A percentile compares a stretch with the other conserved stretches of the same genome.
phyloP scores from a whole-genome alignment of 331 rosid genomes.

The Malus hybrid region DNA sequence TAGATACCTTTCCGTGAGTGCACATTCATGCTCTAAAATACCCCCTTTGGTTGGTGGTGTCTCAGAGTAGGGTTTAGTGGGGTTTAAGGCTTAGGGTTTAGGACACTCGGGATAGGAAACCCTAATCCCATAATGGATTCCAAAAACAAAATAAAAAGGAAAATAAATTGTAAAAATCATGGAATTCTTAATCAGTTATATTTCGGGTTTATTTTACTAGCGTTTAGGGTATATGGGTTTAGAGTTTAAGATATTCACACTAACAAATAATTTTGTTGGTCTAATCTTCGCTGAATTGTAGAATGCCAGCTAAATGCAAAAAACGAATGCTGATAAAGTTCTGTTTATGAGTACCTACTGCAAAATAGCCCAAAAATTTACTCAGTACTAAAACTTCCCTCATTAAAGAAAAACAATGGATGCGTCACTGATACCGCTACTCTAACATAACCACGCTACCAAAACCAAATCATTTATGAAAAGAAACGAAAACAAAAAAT shows the following conservation, averaged over 20 bases:
- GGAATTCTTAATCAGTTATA: not conserved
- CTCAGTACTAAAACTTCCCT: not conserved
- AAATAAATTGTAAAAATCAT: not conserved
- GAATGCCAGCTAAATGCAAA: not conserved
- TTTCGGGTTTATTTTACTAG: not conserved
- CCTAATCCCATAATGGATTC: not conserved
- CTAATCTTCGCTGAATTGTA: not conserved
- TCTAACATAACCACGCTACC: not conserved
- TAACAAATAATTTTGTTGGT: not conserved
- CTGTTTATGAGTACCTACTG: not conserved
- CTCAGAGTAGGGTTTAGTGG: not conserved
- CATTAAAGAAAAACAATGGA: not conserved
- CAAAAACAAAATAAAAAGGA: not conserved
- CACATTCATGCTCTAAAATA: not conserved
- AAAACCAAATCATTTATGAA: not conserved
- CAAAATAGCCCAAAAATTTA: not conserved
- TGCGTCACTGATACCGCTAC: not conserved
- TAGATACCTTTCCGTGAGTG: not conserved
- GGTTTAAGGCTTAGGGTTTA: not conserved
- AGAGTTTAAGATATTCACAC: not conserved
- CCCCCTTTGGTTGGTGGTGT: not conserved
- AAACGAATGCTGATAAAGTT: not conserved
- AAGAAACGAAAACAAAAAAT: not conserved
- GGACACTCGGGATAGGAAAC: not conserved
- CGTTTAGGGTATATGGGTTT: not conserved